These are phyloP conservation scores for Eucalyptus sp. DNA, from an alignment of 345 rosid species.

Conservation along the genomic window DNA sequence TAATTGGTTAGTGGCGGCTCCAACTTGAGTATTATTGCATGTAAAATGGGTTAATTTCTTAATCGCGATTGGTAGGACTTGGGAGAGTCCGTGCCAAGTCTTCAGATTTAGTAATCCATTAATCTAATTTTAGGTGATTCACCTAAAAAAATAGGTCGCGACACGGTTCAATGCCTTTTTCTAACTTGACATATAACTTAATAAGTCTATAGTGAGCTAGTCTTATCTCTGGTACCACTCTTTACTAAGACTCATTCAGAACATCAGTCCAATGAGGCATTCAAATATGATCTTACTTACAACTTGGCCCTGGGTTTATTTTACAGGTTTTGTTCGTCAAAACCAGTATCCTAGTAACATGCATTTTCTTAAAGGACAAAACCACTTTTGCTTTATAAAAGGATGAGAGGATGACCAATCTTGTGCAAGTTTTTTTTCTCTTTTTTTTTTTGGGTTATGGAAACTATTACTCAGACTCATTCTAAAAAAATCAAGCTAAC, in stretches of 20 bases:
- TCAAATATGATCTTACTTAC: not conserved
- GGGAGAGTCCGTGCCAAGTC: too few relatives aligned
- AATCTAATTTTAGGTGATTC: too few relatives aligned
- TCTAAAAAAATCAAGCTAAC: not conserved
- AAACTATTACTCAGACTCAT: not conserved
- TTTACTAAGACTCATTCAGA: not conserved
- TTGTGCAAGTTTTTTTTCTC: not conserved
- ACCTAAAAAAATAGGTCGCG: too few relatives aligned
- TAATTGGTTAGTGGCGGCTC: too few relatives aligned
- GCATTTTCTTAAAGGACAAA: not conserved
- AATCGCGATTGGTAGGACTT: too few relatives aligned
- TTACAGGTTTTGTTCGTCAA: not conserved
- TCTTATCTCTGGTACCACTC: not conserved
- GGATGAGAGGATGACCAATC: not conserved
- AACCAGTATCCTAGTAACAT: not conserved
- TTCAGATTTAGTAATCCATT: too few relatives aligned
- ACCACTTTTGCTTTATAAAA: not conserved
- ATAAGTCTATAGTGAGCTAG: not conserved
- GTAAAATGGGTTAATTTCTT: too few relatives aligned
- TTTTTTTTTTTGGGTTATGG: not conserved
- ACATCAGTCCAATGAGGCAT: not conserved
- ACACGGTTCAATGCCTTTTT: not conserved
- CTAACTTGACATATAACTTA: not conserved
- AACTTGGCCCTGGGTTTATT: not conserved
- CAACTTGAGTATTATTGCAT: too few relatives aligned